A percentile compares a stretch with the other conserved stretches of the same genome.
Evolutionary conservation across 208 protist genomes (phyloP).

Genomic region (Leishmania gerbilli): DNA sequence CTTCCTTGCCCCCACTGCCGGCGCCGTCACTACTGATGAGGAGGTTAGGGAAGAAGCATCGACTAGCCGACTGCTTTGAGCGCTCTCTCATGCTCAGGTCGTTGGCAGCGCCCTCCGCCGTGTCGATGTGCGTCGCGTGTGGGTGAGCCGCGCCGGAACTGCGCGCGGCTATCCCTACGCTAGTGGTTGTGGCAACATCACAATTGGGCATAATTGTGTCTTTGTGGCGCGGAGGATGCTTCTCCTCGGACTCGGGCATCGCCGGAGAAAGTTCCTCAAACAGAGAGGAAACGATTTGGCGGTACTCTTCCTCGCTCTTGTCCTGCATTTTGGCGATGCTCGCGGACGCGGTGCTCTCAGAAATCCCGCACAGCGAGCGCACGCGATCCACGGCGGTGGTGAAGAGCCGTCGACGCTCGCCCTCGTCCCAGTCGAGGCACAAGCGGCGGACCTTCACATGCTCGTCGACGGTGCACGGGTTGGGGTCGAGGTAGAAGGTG

Average conservation of each 20-base stretch:
- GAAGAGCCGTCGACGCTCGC: slow-evolving; percentile 44
- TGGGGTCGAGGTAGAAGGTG: slow-evolving; percentile 28
- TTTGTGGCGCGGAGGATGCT: not conserved
- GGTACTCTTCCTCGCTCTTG: slow-evolving; percentile 25
- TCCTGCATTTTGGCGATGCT: slow-evolving; percentile 22
- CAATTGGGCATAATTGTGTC: not conserved
- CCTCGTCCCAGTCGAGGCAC: slow-evolving; percentile 58
- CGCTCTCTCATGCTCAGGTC: not conserved
- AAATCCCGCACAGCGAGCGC: slow-evolving; percentile 9
- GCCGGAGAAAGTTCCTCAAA: slow-evolving; percentile 20
- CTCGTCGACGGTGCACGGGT: slow-evolving; percentile 34
- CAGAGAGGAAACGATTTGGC: not conserved
- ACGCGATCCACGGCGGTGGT: slow-evolving; percentile 2
- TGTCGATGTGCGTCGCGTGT: not conserved
- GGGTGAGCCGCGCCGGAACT: not conserved
- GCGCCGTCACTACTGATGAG: not conserved
- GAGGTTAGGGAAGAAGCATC: not conserved
- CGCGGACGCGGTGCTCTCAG: slow-evolving; percentile 13
- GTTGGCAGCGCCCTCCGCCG: slow-evolving; percentile 4
- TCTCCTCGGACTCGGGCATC: slow-evolving; percentile 9
- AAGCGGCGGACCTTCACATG: slow-evolving; percentile 30
- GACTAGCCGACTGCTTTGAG: not conserved
- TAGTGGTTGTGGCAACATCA: not conserved
- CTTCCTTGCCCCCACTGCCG: not conserved
- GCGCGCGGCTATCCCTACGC: not conserved